A percentile compares a stretch with the other conserved stretches of the same genome.
Evolutionary conservation across 768 basidiomycete species (phyloP).

Genomic region (Auricularia cornea): DNA sequence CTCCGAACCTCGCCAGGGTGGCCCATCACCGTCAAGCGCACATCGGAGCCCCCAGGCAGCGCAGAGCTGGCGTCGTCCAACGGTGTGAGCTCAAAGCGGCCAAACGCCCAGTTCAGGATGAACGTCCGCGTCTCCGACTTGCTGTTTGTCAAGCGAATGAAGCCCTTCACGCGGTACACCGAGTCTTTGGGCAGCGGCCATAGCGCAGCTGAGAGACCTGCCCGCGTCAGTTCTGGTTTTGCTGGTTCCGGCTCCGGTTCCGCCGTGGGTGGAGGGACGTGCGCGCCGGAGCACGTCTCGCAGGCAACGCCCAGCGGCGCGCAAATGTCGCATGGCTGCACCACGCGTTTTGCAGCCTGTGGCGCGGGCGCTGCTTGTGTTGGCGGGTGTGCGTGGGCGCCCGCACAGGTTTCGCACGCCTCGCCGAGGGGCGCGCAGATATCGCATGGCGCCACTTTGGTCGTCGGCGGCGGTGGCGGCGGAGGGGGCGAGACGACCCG

Average conservation of each 20-base stretch:
- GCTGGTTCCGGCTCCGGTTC: neutral
- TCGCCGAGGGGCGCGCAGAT: too few relatives aligned
- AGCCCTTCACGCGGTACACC: conserved; percentile 83
- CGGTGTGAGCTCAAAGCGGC: conserved; percentile 61
- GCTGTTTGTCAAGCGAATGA: conserved; percentile 45
- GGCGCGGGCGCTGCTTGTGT: too few relatives aligned
- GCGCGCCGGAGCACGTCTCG: neutral
- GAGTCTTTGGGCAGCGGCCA: conserved; percentile 51
- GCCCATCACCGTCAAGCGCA: conserved; percentile 86
- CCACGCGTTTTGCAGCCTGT: too few relatives aligned
- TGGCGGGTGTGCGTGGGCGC: too few relatives aligned
- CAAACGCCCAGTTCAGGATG: conserved; percentile 93
- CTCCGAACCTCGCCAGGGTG: conserved; percentile 70
- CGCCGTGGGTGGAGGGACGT: neutral
- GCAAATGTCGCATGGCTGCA: too few relatives aligned
- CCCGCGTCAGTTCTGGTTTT: neutral
- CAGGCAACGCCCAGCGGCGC: neutral
- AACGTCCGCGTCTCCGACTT: conserved; percentile 18
- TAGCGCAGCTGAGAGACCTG: conserved; percentile 39
- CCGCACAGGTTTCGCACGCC: too few relatives aligned
- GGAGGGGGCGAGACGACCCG: too few relatives aligned
- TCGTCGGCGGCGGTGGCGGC: too few relatives aligned
- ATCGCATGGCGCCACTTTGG: too few relatives aligned
- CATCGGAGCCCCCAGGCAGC: conserved; percentile 22
- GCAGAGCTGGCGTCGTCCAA: conserved; percentile 13